phyloP scores from a whole-genome alignment of 2,329 filamentous ascomycete species.

The Ceratocystis huliohia region DNA sequence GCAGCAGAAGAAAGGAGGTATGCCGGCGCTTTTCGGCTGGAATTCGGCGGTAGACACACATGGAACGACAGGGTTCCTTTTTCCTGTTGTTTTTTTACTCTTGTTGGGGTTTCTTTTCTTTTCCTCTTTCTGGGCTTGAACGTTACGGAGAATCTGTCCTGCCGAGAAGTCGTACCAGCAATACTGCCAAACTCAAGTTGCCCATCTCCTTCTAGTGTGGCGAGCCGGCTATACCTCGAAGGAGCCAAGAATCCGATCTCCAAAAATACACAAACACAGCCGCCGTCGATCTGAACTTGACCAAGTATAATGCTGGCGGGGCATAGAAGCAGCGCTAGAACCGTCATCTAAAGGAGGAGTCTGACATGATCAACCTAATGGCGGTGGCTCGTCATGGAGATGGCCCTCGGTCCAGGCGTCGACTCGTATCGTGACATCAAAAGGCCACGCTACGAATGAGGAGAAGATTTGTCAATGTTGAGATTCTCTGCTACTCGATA shows the following conservation, averaged over 20 bases:
- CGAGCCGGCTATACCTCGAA: neutral
- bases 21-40: neutral
- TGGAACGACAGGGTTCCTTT: neutral
- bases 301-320: neutral
- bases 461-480: neutral
- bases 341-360: neutral
- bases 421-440: neutral
- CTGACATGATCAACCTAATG: too few species aligned
- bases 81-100: neutral
- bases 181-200: too few species aligned
- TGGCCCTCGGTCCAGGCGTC: neutral
- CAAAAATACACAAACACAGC: neutral
- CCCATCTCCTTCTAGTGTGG: too few species aligned
- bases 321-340: conserved; percentile 4
- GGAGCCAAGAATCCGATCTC: neutral
- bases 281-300: neutral
- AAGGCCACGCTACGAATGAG: neutral
- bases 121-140: neutral
- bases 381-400: too few species aligned
- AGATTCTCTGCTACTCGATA: neutral
- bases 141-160: too few species aligned
- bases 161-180: too few species aligned
- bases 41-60: neutral
- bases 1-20: neutral
- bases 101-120: neutral